A percentile compares a stretch with the other conserved stretches of the same genome.
These are phyloP conservation scores for Hygrocybe punicea DNA, from an alignment of 768 basidiomycete species.

Conservation along the genomic window DNA sequence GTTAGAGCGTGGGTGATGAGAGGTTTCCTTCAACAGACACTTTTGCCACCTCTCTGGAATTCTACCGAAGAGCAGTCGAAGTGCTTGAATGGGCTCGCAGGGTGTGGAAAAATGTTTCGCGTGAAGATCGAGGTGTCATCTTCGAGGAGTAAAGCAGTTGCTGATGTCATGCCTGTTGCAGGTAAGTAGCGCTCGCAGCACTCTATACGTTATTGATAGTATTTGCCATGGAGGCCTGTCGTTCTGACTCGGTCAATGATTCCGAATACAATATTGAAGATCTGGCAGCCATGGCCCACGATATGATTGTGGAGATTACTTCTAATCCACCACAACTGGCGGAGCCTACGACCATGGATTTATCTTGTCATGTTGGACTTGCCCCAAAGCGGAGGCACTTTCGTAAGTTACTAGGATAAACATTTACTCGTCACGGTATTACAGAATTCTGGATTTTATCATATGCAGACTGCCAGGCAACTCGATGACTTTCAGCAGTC, in stretches of 20 bases:
- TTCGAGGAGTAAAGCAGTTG: constrained; percentile 39
- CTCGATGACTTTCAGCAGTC: background rate
- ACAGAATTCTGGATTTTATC: background rate
- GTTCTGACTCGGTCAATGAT: constrained; percentile 6
- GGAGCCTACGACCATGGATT: constrained; percentile 26
- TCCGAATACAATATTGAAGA: constrained; percentile 24
- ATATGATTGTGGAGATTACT: constrained; percentile 33
- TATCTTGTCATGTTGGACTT: constrained; percentile 36
- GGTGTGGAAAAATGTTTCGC: constrained; percentile 39
- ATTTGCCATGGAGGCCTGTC: constrained; percentile 10
- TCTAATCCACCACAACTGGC: background rate
- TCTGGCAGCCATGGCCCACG: constrained; percentile 30
- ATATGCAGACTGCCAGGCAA: background rate
- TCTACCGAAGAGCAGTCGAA: constrained; percentile 36
- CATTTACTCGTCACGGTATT: background rate
- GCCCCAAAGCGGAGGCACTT: constrained; percentile 37
- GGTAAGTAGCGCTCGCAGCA: background rate
- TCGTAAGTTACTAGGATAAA: constrained; percentile 29
- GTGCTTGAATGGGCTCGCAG: constrained; percentile 43
- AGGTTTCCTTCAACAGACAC: constrained; percentile 31
- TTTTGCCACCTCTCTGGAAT: constrained; percentile 29
- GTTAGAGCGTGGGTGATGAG: constrained; percentile 40
- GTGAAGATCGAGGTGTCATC: constrained; percentile 39
- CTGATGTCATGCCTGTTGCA: constrained; percentile 33
- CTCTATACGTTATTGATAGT: constrained; percentile 1